Evolutionary conservation across 2,329 filamentous ascomycete species (phyloP), one percentile per base, ranked within the genome.

Genomic region (Lachnellula arida): DNA sequence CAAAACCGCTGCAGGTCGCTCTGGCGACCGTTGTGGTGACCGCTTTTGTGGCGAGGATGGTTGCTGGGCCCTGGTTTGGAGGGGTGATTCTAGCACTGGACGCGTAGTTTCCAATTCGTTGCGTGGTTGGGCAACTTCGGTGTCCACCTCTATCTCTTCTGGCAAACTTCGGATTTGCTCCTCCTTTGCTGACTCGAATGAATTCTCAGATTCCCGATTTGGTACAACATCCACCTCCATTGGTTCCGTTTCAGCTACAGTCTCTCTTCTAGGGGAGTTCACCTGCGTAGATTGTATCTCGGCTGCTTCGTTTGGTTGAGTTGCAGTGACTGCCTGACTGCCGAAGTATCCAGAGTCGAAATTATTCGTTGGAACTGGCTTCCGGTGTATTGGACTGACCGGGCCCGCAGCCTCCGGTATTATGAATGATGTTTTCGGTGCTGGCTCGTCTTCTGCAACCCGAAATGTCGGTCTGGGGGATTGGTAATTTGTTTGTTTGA

Each of bases 301-400:
- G 15, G 42, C 28, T n/a, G 40, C 37, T 32, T 62, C 57, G 43
- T 49, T 56, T 5, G 42, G 46, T 51, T 67, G 64, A 3, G 62
- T 64, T 28, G 63, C 55, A 37, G 60, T 54, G 44, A 63, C 57
- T 32, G 63, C 50, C 63, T 86, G 83, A 64, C 85, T 87, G 47
- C 85, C 87, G 72, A 88, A 84, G 65, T 89, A 90, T 28, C 87
- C 87, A 35, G 87, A 90, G 64, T 90, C 87, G 1, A 76, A 75
- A 9, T 58, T 40, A 23, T 64, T 67, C 7, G 23, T 28, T 19
- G 74, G 67, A n/a, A 69, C 58, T n/a, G 67, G 61, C 39, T 69
- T 67, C 12, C 51, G 61, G 35, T 59, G 61, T 14, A 60, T 63
- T 42, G 53, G 51, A 22, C 57, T 49, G 12, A 64, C 51, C 37